Evolutionary conservation across 495 filamentous ascomycete species (phyloP).

Genomic region (Tuber borchii): DNA sequence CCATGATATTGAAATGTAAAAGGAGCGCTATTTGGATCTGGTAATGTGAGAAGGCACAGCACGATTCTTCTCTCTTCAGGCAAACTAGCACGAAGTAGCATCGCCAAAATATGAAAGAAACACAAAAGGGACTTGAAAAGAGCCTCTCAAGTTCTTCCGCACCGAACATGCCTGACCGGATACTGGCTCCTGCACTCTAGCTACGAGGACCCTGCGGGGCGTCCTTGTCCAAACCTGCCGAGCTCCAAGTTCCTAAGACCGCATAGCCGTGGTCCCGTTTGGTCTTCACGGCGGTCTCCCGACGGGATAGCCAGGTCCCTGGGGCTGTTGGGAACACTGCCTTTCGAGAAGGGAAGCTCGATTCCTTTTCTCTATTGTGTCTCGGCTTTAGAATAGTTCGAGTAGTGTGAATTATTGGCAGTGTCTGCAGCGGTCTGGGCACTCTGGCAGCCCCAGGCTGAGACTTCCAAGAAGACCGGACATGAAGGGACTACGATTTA

Average conservation of each 20-base stretch:
- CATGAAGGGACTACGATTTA: too few relatives aligned
- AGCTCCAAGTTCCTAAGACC: neutral
- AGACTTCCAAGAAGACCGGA: too few relatives aligned
- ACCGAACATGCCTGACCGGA: neutral
- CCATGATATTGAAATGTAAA: neutral
- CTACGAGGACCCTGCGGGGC: neutral
- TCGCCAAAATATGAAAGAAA: neutral
- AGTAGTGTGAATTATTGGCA: too few relatives aligned
- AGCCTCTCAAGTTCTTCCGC: neutral
- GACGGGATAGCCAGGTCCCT: too few relatives aligned
- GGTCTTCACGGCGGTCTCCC: too few relatives aligned
- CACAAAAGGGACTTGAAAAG: neutral
- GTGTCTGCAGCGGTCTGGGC: too few relatives aligned
- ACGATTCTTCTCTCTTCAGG: neutral
- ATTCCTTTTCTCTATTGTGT: neutral
- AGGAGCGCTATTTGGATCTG: neutral
- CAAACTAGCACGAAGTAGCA: neutral
- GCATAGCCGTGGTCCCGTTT: too few relatives aligned
- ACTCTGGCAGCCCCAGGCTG: too few relatives aligned
- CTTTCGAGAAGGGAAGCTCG: neutral
- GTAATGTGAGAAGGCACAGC: neutral
- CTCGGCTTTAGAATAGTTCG: neutral
- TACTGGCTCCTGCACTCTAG: neutral
- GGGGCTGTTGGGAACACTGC: too few relatives aligned
- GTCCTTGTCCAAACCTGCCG: neutral